Percentiles rank a stretch among this genome's conserved stretches.
Conservation (phyloP, 2,329 filamentous ascomycete species). For the Trichoderma arundinaceum region DNA sequence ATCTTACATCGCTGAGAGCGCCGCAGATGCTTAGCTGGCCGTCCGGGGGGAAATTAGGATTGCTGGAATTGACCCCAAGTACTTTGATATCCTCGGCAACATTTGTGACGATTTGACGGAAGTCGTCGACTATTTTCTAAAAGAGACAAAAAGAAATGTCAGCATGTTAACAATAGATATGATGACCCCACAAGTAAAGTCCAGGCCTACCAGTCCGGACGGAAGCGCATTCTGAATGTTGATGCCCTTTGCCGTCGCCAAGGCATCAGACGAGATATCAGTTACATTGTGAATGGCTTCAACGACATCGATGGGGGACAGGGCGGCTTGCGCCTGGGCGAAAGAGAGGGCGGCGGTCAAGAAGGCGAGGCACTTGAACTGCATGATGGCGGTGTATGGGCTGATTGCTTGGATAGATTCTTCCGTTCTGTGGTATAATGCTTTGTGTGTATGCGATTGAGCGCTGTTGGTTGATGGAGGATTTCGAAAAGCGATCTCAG, state of each 20-base stretch:
- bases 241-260: background rate
- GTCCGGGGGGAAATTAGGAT: background rate
- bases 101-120: background rate
- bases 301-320: background rate
- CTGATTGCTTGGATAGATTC: background rate
- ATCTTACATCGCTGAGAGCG: background rate
- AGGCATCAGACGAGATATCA: background rate
- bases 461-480: background rate
- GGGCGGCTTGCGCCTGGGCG: background rate
- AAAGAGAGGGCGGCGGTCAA: background rate
- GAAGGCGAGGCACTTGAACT: background rate
- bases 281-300: background rate
- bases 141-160: background rate
- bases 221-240: background rate
- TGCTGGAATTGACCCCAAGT: too few species aligned
- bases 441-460: background rate
- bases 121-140: background rate
- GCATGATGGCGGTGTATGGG: background rate
- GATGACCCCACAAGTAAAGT: background rate
- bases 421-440: background rate
- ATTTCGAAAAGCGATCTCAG: background rate
- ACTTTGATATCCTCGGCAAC: background rate
- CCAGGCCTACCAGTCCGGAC: background rate
- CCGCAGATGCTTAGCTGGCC: background rate
- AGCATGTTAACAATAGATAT: background rate